These are phyloP conservation scores for Aspergillus fijiensis DNA, from an alignment of 2,329 filamentous ascomycete species.

Conservation along the genomic window DNA sequence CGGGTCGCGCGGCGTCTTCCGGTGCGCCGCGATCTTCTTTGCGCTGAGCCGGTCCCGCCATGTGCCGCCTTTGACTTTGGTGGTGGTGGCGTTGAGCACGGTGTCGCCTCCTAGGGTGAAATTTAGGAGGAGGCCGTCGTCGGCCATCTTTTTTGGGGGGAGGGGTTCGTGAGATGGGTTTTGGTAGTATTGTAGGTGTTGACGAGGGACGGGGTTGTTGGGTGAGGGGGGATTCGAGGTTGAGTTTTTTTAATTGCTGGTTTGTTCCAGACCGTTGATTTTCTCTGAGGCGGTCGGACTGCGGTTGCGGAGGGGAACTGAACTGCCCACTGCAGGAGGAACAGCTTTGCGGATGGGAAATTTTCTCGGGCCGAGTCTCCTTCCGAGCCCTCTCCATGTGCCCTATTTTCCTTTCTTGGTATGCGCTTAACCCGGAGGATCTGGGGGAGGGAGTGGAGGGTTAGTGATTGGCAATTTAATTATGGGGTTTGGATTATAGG, in stretches of 20 bases:
- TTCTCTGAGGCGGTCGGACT: neutral
- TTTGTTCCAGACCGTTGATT: no score
- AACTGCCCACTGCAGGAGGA: neutral
- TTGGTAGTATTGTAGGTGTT: neutral
- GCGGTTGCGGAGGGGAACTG: neutral
- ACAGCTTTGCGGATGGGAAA: slow-evolving; percentile 24
- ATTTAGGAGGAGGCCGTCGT: slow-evolving; percentile 93
- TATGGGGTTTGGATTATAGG: no score
- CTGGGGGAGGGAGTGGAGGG: neutral
- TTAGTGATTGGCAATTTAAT: neutral
- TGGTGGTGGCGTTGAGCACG: slow-evolving; percentile 59
- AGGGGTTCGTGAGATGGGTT: neutral
- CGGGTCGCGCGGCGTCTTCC: slow-evolving; percentile 43
- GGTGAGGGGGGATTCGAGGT: neutral
- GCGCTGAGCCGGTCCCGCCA: slow-evolving; percentile 88
- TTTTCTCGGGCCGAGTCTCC: slow-evolving; percentile 32
- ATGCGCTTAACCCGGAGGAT: neutral
- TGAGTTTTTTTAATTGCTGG: no score
- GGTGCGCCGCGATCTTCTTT: slow-evolving; percentile 64
- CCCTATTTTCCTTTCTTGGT: slow-evolving; percentile 33
- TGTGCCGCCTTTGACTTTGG: slow-evolving; percentile 78
- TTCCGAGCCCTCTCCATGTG: slow-evolving; percentile 31
- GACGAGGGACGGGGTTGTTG: neutral
- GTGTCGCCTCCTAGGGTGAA: slow-evolving; percentile 73
- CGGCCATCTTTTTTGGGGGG: slow-evolving; percentile 63